Conservation (phyloP, 2,329 filamentous ascomycete genomes). For the Immersiporthe knoxdaviesiana region DNA sequence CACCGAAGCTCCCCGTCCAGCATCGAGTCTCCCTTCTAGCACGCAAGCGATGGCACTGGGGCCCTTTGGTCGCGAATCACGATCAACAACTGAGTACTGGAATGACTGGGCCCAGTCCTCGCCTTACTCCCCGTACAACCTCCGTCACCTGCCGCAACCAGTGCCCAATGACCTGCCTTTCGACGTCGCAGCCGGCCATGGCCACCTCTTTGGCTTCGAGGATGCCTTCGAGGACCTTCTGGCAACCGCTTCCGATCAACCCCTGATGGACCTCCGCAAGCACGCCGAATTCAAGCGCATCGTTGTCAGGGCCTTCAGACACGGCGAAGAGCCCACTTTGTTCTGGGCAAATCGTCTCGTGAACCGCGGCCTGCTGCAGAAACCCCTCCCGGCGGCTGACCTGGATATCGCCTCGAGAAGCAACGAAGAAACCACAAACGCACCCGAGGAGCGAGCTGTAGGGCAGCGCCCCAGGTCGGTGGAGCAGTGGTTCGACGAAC, state of each 20-base stretch:
- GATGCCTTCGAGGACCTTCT: conserved; percentile 64
- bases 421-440: background rate
- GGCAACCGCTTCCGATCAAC: conserved; percentile 47
- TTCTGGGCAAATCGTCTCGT: conserved; percentile 28
- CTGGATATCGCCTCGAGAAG: background rate
- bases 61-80: background rate
- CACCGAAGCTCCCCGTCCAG: conserved; percentile 11
- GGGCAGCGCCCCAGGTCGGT: conserved; percentile 6
- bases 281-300: conserved; percentile 21
- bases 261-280: conserved; percentile 44
- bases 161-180: conserved; percentile 48
- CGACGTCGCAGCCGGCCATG: conserved; percentile 36
- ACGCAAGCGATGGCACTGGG: background rate
- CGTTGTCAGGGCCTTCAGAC: conserved; percentile 7
- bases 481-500: conserved; percentile 9
- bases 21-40: background rate
- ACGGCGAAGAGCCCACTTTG: conserved; percentile 19
- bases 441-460: background rate
- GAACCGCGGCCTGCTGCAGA: conserved; percentile 21
- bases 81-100: conserved; percentile 33
- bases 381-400: background rate
- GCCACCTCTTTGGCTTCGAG: conserved; percentile 52
- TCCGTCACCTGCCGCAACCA: conserved; percentile 52
- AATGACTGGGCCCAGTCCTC: conserved; percentile 44
- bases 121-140: conserved; percentile 49